Base-by-base conservation (phyloP, 371 early-diverging fungal species). In the Coemansia sp. region DNA sequence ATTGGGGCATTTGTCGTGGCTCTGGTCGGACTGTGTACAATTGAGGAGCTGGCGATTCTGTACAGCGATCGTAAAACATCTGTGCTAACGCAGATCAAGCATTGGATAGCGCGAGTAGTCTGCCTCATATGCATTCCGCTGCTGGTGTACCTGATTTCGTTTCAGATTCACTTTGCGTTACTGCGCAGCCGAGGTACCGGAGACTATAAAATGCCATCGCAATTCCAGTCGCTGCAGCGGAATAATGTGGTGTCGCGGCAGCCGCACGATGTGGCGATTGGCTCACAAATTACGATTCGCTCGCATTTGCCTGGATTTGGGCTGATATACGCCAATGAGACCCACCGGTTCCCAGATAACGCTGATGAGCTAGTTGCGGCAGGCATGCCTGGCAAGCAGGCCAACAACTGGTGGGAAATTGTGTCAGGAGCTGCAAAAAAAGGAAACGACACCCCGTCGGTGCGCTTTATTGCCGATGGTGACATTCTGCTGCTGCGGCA, bases 1-100 rank as follows among this genome's bases (percentile, higher is more conserved):
- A 97, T 99, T 24, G 99, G 99, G 3, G 82, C 98, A 53, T 95
- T 99, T 81, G 90, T 89, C n/a, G 91, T 94, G 5, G 92, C 95
- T 4, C 80, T 96, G 37, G 98, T 98, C 42, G 99, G 99, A 18
- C 66, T 96, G 81, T 89, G 93, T 77, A 99, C 99, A 0, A 80
- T 98, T 16, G 92, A 93, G 63, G 95, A 97, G 55, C 84, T 99
- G 16, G 96, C 92, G 88, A 85, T 88, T 22, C 84, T 92, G 81
- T 87, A 92, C 58, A 94, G 94, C 11, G 92, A 94, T 79, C 64
- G 82, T 26, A 86, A 80, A 24, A 84, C 92, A 81, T 84, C 94
- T 8, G 84, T 78, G 62, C 83, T 79, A 64, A 54, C 21, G 24
- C 93, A 92, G 66, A n/a, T 85, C 37, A 77, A 80, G 65, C 93